phyloP scores from a whole-genome alignment of 1,284 basidiomycete species.

The Sporisorium iseilematis-ciliati region DNA sequence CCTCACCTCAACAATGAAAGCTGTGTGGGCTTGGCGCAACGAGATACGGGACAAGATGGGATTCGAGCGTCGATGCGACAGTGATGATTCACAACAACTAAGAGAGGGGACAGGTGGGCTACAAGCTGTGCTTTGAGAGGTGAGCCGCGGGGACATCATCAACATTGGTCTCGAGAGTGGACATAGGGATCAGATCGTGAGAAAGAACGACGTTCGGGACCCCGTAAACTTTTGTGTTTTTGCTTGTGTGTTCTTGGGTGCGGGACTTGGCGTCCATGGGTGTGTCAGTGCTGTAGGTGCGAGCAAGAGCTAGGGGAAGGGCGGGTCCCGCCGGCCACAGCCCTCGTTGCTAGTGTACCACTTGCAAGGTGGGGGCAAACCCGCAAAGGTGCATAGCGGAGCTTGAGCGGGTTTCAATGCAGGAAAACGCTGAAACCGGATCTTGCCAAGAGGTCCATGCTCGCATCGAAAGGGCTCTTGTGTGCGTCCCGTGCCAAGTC shows the following conservation, averaged over 20 bases:
- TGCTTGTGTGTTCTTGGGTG: slow-evolving; percentile 5
- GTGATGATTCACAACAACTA: no score
- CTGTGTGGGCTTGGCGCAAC: no score
- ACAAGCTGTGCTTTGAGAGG: no score
- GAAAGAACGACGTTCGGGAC: background rate
- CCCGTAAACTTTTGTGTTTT: background rate
- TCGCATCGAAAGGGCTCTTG: background rate
- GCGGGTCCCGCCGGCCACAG: background rate
- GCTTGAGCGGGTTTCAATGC: background rate
- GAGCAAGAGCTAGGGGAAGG: background rate
- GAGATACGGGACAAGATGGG: no score
- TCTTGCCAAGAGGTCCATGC: background rate
- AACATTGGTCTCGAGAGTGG: background rate
- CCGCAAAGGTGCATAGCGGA: background rate
- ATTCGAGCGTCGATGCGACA: no score
- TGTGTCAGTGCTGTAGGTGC: slow-evolving; percentile 9
- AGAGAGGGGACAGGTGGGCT: no score
- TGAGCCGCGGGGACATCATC: background rate
- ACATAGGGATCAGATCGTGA: background rate
- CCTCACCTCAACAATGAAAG: no score
- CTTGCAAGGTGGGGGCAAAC: background rate
- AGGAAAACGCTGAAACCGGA: background rate
- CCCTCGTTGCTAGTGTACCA: background rate
- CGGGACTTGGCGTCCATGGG: slow-evolving; percentile 26
- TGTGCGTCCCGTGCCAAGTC: background rate